Conservation (phyloP, 495 filamentous ascomycete species). For the Penicillium verhagenii region DNA sequence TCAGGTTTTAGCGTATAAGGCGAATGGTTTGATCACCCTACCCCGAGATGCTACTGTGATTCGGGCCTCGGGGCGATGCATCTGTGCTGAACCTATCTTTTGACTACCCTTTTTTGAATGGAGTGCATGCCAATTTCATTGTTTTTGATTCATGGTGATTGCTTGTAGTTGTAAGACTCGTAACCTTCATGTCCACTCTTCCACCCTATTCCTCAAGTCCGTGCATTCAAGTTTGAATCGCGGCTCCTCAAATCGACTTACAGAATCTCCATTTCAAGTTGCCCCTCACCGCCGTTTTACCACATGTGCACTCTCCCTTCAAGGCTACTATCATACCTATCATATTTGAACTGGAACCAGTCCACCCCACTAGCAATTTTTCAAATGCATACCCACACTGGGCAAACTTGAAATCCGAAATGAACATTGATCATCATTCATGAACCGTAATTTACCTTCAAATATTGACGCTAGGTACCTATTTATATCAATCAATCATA, state of each 20-base stretch:
- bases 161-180: neutral
- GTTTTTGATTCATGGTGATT: slow-evolving; percentile 4
- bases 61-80: slow-evolving; percentile 21
- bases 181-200: neutral
- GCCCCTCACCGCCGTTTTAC: neutral
- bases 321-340: neutral
- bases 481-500: too few relatives aligned
- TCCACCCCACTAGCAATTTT: too few relatives aligned
- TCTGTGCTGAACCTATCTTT: slow-evolving; percentile 33
- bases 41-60: slow-evolving; percentile 21
- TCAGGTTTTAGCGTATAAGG: slow-evolving; percentile 21
- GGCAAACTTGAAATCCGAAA: too few relatives aligned
- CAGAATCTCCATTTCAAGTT: neutral
- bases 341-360: neutral
- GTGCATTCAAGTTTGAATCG: neutral
- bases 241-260: too few relatives aligned
- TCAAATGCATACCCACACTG: too few relatives aligned
- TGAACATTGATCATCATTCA: too few relatives aligned
- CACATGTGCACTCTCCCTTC: neutral
- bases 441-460: too few relatives aligned
- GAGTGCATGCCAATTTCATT: slow-evolving; percentile 34
- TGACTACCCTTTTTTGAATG: slow-evolving; percentile 33
- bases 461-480: too few relatives aligned
- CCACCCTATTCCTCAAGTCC: neutral
- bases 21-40: slow-evolving; percentile 22